Evolutionary conservation across 2,329 filamentous ascomycete species (phyloP).

Genomic region (Berkeleyomyces basicola): DNA sequence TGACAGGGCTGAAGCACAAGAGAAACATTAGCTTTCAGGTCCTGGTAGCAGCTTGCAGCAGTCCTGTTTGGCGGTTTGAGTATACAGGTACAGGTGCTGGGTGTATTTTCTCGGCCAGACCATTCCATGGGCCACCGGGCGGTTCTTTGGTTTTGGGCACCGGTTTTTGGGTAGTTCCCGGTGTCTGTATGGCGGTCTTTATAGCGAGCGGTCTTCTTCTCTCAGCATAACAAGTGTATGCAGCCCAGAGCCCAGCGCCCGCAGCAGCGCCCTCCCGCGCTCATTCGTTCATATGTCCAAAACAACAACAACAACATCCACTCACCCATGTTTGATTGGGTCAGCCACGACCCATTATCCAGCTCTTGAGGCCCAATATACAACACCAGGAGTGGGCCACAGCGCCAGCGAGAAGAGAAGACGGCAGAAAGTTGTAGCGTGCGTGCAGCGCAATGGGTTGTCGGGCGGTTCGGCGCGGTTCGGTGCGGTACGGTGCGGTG

Average conservation of each 20-base stretch:
- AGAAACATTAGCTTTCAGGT: conserved; percentile 9
- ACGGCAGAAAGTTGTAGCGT: background rate
- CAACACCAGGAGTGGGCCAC: background rate
- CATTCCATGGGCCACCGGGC: background rate
- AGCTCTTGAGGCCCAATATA: background rate
- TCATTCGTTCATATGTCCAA: background rate
- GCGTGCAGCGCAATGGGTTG: background rate
- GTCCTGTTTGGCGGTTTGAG: background rate
- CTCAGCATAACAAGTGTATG: background rate
- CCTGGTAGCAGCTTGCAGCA: background rate
- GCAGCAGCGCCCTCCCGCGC: background rate
- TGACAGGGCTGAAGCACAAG: conserved; percentile 32
- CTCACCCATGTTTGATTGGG: conserved; percentile 8
- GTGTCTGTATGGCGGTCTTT: background rate
- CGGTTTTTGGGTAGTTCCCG: background rate
- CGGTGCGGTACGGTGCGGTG: background rate
- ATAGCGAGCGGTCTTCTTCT: background rate
- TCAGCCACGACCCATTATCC: conserved; percentile 3
- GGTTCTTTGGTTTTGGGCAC: background rate
- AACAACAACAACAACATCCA: background rate
- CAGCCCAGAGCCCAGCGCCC: background rate
- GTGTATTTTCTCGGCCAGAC: background rate
- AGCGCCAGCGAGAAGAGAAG: background rate
- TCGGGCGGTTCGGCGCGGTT: background rate
- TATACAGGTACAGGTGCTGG: background rate